Evolutionary conservation across 345 rosid species (phyloP).

Genomic region (Salix caprea): DNA sequence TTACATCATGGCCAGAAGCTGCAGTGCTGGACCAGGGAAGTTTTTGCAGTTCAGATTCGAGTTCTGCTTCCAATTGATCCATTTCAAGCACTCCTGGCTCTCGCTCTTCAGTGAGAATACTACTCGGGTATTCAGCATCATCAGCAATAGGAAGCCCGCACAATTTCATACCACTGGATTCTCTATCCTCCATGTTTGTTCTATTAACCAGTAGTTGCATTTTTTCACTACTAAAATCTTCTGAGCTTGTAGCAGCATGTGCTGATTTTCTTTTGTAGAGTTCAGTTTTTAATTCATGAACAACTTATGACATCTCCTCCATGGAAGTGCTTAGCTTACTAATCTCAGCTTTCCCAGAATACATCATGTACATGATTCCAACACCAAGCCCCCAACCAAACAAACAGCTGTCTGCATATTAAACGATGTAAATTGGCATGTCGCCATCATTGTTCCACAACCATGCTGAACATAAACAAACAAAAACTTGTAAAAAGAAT

Average conservation of each 20-base stretch:
- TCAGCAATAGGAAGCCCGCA: conserved; percentile 22
- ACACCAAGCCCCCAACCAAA: conserved; percentile 63
- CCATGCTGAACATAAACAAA: no score
- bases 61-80: conserved; percentile 75
- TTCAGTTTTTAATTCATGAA: conserved; percentile 65
- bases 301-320: conserved; percentile 64
- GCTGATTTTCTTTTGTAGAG: conserved; percentile 48
- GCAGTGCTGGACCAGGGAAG: conserved; percentile 36
- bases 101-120: conserved; percentile 78
- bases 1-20: conserved; percentile 16
- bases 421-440: not conserved
- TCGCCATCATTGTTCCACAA: no score
- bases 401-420: conserved; percentile 44
- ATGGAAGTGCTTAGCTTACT: conserved; percentile 51
- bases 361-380: conserved; percentile 82
- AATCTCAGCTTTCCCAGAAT: conserved; percentile 62
- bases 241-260: conserved; percentile 19
- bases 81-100: conserved; percentile 44
- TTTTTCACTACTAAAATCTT: conserved; percentile 16
- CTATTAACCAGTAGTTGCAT: conserved; percentile 13
- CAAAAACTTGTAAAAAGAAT: no score
- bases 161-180: conserved; percentile 22
- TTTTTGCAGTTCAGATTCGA: conserved; percentile 75
- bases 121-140: conserved; percentile 64
- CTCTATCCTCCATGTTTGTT: conserved; percentile 25